Percentiles rank a stretch among this genome's conserved stretches.
Evolutionary conservation across 2,329 filamentous ascomycete genomes (phyloP).

Genomic region (Talaromyces atroroseus): DNA sequence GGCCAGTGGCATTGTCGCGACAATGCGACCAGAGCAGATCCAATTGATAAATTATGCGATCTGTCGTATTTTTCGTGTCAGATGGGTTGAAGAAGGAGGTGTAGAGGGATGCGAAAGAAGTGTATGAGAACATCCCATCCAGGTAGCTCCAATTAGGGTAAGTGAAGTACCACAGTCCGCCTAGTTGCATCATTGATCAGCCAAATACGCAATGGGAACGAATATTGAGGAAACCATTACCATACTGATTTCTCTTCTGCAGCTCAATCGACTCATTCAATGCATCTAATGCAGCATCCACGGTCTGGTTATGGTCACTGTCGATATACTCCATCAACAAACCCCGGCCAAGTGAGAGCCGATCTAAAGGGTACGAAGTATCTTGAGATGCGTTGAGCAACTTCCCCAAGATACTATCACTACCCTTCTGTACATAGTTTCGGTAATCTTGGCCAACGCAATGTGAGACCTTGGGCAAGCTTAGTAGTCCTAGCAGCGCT

Average conservation of each 20-base stretch:
- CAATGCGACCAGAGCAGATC: constrained; percentile 43
- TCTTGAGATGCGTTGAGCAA: constrained; percentile 19
- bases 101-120: constrained; percentile 38
- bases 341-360: constrained; percentile 18
- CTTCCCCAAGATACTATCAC: constrained; percentile 16
- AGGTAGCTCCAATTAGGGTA: constrained; percentile 52
- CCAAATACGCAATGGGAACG: not conserved
- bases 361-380: constrained; percentile 18
- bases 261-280: constrained; percentile 19
- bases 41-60: constrained; percentile 44
- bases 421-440: constrained; percentile 17
- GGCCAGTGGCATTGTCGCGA: constrained; percentile 33
- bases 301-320: constrained; percentile 7
- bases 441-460: constrained; percentile 18
- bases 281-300: constrained; percentile 15
- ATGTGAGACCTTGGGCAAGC: constrained; percentile 6
- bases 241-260: constrained; percentile 17
- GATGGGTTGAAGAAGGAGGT: constrained; percentile 32
- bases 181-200: not conserved
- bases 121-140: constrained; percentile 49
- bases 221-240: not conserved
- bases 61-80: constrained; percentile 36
- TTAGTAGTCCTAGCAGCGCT: constrained; percentile 17
- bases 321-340: constrained; percentile 16
- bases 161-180: constrained; percentile 18